Evolutionary conservation across 2,329 filamentous ascomycete genomes (phyloP).

Genomic region (Myrmaecium sp.): DNA sequence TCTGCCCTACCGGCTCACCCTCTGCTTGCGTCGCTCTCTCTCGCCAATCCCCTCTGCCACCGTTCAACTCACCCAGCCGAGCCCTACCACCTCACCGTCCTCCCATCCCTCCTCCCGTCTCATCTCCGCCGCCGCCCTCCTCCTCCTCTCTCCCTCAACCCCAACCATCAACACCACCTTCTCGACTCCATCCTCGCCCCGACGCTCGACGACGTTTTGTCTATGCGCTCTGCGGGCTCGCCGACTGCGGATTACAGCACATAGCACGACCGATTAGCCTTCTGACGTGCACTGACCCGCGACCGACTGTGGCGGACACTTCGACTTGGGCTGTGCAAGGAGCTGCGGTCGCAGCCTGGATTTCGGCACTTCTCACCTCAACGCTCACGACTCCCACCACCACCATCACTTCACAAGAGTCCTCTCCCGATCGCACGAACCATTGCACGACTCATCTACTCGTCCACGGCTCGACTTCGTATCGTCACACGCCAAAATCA

Average conservation of each 20-base stretch:
- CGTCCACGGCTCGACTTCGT: neutral
- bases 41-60: too few relatives aligned
- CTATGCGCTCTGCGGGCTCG: neutral
- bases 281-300: constrained; percentile 4
- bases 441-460: constrained; percentile 1
- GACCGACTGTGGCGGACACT: constrained; percentile 4
- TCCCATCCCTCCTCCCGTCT: constrained; percentile 2
- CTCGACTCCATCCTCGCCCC: constrained; percentile 1
- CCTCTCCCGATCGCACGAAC: neutral
- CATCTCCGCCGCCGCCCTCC: constrained; percentile 3
- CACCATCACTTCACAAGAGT: constrained; percentile 3
- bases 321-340: constrained; percentile 4
- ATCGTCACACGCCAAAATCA: too few relatives aligned
- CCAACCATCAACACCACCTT: constrained; percentile 3
- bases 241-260: too few relatives aligned
- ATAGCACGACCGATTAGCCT: constrained; percentile 2
- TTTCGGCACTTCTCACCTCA: too few relatives aligned
- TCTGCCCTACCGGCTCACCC: too few relatives aligned
- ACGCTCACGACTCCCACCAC: too few relatives aligned
- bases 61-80: too few relatives aligned
- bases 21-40: too few relatives aligned
- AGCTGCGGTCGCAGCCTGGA: constrained; percentile 5
- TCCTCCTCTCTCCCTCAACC: constrained; percentile 2
- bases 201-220: neutral
- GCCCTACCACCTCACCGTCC: too few relatives aligned